A percentile compares a stretch with the other conserved stretches of the same genome.
phyloP scores from a whole-genome alignment of 2,329 filamentous ascomycete genomes.

The Ophiostoma sp. region DNA sequence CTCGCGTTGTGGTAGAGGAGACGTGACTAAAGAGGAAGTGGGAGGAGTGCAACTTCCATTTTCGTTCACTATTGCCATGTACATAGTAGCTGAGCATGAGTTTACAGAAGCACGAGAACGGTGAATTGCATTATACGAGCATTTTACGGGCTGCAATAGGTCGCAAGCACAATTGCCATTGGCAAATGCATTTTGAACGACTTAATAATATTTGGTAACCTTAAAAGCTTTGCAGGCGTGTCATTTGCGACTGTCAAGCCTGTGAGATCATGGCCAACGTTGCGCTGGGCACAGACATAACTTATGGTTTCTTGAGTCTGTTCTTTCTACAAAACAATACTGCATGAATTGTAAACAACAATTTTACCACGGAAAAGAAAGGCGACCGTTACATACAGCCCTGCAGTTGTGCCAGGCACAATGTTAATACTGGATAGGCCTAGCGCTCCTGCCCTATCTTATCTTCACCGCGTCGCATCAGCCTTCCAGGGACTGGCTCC shows the following conservation, averaged over 20 bases:
- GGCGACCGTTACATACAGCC: not conserved
- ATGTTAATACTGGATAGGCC: not conserved
- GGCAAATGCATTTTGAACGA: not conserved
- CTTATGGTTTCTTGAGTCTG: not conserved
- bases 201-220: no score
- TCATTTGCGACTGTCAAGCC: not conserved
- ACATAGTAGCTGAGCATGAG: not conserved
- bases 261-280: not conserved
- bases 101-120: not conserved
- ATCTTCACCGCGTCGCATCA: conserved; percentile 5
- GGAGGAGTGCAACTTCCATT: not conserved
- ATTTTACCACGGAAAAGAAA: no score
- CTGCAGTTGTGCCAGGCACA: not conserved
- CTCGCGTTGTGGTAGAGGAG: no score
- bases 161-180: not conserved
- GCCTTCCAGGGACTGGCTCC: conserved; percentile 8
- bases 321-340: no score
- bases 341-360: no score
- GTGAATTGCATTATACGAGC: not conserved
- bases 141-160: not conserved
- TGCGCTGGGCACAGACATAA: not conserved
- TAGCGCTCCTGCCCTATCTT: conserved; percentile 6
- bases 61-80: not conserved
- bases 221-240: not conserved
- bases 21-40: not conserved